These are phyloP conservation scores for Misopates orontium DNA, from an alignment of 257 asterid genomes.

Conservation along the genomic window DNA sequence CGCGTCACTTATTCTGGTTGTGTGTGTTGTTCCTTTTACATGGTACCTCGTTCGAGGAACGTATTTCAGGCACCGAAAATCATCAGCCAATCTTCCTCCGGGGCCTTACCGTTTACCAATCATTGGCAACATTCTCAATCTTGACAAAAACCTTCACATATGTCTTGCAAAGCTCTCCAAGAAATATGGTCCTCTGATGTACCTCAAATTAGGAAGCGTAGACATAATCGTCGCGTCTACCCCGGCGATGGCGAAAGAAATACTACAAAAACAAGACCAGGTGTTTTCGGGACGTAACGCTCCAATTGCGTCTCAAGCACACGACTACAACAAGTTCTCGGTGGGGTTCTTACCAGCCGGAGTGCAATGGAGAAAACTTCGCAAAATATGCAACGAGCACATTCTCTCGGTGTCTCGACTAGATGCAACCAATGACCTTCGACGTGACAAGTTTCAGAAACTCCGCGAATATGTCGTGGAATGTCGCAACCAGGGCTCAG, in stretches of 20 bases:
- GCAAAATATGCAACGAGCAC: no score
- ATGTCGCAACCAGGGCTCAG: background rate
- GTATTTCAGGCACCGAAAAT: no score
- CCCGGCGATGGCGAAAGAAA: no score
- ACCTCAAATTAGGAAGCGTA: no score
- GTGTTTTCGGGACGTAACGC: background rate
- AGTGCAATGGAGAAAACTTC: background rate
- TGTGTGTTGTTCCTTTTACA: no score
- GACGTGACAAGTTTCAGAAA: constrained; percentile 18
- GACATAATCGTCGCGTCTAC: background rate
- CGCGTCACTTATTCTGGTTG: no score
- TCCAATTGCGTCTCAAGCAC: background rate
- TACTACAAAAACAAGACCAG: constrained; percentile 9
- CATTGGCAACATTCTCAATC: constrained; percentile 8
- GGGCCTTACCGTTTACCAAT: constrained; percentile 3
- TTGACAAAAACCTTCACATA: background rate
- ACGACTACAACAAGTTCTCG: background rate
- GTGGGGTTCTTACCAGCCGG: background rate
- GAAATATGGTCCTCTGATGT: no score
- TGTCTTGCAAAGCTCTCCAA: no score
- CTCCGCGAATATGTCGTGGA: constrained; percentile 2
- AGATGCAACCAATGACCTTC: constrained; percentile 27
- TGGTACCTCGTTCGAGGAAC: no score
- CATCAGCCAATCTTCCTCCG: no score
- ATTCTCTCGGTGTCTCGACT: background rate